Evolutionary conservation across 345 rosid species (phyloP), one percentile per base, ranked within the genome.

Genomic region (Ceriops zippeliana): DNA sequence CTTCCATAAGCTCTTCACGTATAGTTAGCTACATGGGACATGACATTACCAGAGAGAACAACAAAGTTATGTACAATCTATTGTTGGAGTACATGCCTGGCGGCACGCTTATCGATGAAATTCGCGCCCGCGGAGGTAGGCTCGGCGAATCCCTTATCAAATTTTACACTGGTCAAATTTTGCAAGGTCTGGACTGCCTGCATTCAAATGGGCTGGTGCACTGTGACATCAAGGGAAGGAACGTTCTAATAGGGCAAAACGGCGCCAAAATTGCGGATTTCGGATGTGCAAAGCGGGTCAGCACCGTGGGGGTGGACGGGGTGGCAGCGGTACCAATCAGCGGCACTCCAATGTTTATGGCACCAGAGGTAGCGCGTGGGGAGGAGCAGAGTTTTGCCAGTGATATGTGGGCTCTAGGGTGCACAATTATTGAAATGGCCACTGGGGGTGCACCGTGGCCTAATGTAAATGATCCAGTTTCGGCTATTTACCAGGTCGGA

Each of bases 361-460:
- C 93, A 0, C 93, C 97, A 1, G 96, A 91, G 83, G 91, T 77
- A 76, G 96, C 96, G 65, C 90, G 93, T 68, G 96, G 96, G 37
- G 91, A 85, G 53, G 83, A 83, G 51, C 96, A 89, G 81, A 87
- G 93, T 73, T 54, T 56, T 26, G 75, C 86, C 5, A 71, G 85
- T 52, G 97, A 89, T 64, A 58, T 89, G 2, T 89, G 97, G 96
- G 83, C 86, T 21, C n/a, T 87, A 27, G 97, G 96, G 17, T 91
- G 97, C 77, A 85, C 91, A 46, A 69, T 89, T 38, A 75, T 91
- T 6, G 97, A 91, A 78, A 91, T 91, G 97, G 85, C 86, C 0
- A 89, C 83, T 9, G 93, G 96, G 4, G 74, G 76, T 2, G 9
- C 65, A 35, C 84, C 78, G 19, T 83, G 84, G 86, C 52, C 27